These are phyloP conservation scores for Phytophthora pseudosyringae DNA, from an alignment of 352 stramenopile species.

Conservation along the genomic window DNA sequence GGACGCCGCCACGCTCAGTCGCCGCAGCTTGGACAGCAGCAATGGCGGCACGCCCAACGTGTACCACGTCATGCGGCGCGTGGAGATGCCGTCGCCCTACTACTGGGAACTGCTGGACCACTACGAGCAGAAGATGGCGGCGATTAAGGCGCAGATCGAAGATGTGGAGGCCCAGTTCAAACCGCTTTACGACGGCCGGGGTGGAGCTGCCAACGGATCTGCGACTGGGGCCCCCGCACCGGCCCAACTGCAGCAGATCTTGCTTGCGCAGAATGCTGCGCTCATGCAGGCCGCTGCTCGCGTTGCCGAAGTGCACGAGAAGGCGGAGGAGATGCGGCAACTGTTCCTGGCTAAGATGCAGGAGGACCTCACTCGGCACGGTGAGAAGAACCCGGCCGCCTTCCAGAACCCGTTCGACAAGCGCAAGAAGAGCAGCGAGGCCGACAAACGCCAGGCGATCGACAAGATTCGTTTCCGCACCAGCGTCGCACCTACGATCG, in stretches of 20 bases:
- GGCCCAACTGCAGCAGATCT: constrained; percentile 68
- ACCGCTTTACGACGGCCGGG: constrained; percentile 49
- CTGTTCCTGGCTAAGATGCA: constrained; percentile 73
- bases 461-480: constrained; percentile 85
- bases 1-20: constrained; percentile 65
- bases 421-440: constrained; percentile 73
- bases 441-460: constrained; percentile 64
- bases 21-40: constrained; percentile 68
- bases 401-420: constrained; percentile 85
- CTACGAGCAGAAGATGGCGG: constrained; percentile 76
- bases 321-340: constrained; percentile 74
- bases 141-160: constrained; percentile 80
- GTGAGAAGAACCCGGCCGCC: constrained; percentile 60
- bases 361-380: constrained; percentile 61
- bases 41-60: constrained; percentile 43
- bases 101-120: constrained; percentile 81
- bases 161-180: constrained; percentile 72
- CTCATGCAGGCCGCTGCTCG: constrained; percentile 79
- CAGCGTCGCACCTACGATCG: constrained; percentile 73
- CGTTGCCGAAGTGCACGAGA: constrained; percentile 80
- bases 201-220: constrained; percentile 4
- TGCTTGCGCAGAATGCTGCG: constrained; percentile 77
- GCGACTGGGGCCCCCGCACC: constrained; percentile 31
- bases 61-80: constrained; percentile 72
- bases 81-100: constrained; percentile 82